Evolutionary conservation across 1,284 basidiomycete species (phyloP), one percentile per base, ranked within the genome.

Genomic region (Cutaneotrichosporon sp.): DNA sequence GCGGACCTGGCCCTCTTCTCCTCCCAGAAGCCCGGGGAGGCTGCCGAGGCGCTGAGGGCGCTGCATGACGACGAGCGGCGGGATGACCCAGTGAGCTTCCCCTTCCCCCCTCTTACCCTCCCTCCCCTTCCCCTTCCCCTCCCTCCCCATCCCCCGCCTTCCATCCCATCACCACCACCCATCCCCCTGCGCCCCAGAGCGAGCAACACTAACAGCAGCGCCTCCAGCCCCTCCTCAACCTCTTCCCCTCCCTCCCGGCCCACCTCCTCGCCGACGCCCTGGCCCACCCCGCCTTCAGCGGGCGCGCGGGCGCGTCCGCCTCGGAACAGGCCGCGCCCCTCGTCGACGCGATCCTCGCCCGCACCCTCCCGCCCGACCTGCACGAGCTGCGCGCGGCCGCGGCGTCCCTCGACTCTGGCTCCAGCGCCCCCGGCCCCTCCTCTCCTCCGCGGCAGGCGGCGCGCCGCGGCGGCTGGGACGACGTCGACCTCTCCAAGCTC

Each of bases 401-500:
- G 0, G 59, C 56, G 7, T 27, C 29, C 20, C 20, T 42, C 51
- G 36, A 16, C 5, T n/a, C 4, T 29, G 29, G 4, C 33, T 50
- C 54, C 49, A 3, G 33, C n/a, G 4, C 33, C 36, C 24, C n/a
- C 18, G 24, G 22, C 24, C 22, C 22, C 7, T 42, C 47, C 18
- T 27, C 56, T 16, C 34, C n/a, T 13, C 34, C 58, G 11, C 51
- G 29, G 0, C 10, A 18, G 27, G 46, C 58, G n/a, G 18, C 59
- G 22, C 33, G 54, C 8, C 49, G 60, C 3, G 29, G 47, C 9
- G 53, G 22, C 18, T 61, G 55, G 55, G 87, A 91, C 67, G 84
- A 89, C 50, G 77, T 93, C 77, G 89, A 93, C 69, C 65, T 87
- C 29, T 81, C 81, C 8, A 81, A 81, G 53, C 67, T 92, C 20